Conservation (phyloP, 768 basidiomycete species). For the Panellus pusillus region DNA sequence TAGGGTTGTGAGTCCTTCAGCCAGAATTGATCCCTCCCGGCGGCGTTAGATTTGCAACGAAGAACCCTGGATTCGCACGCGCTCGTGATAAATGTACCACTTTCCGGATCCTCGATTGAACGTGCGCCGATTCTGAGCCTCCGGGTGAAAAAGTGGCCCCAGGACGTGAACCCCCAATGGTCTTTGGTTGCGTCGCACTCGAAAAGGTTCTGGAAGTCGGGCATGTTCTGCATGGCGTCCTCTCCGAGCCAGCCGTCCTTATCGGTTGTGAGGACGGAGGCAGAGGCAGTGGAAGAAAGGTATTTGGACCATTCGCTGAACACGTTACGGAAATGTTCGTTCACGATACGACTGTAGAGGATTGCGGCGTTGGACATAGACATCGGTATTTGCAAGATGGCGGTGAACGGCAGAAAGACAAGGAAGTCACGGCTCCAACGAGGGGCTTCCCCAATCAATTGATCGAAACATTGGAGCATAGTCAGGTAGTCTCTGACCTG, state of each 20-base stretch:
- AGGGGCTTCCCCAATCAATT: neutral
- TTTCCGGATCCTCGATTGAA: constrained; percentile 31
- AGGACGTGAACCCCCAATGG: constrained; percentile 46
- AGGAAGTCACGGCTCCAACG: neutral
- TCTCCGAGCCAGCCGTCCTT: neutral
- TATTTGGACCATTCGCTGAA: neutral
- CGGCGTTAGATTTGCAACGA: constrained; percentile 38
- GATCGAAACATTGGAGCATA: neutral
- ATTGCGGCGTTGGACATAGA: neutral
- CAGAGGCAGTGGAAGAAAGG: neutral
- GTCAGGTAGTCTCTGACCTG: neutral
- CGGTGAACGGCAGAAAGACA: neutral
- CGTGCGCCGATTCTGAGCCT: constrained; percentile 41
- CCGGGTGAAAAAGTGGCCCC: constrained; percentile 60
- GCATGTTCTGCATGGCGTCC: neutral
- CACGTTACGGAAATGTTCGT: neutral
- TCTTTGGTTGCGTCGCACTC: neutral
- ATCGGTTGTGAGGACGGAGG: neutral
- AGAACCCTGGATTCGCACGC: constrained; percentile 57
- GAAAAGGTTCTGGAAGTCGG: neutral
- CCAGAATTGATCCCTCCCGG: constrained; percentile 53
- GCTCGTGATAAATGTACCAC: constrained; percentile 40
- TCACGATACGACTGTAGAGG: neutral
- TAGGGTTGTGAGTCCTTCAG: constrained; percentile 57
- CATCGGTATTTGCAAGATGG: neutral